Conservation (phyloP, 2,329 filamentous ascomycete species). For the Epichloe uncinata region DNA sequence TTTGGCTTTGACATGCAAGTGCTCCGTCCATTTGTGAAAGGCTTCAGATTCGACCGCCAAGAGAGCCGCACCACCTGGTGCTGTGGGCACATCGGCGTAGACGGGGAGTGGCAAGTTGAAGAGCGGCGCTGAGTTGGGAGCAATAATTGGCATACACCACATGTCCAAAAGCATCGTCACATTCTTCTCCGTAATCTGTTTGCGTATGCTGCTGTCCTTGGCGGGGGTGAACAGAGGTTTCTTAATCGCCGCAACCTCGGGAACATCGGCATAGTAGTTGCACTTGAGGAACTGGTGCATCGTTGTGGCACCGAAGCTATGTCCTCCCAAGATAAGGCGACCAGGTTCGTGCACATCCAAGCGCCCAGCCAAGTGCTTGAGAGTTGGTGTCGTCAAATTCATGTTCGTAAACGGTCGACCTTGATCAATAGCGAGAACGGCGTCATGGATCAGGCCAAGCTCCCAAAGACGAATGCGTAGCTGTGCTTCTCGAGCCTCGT, state of each 20-base stretch:
- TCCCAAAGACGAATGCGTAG: constrained; percentile 69
- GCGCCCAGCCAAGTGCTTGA: constrained; percentile 45
- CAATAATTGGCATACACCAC: constrained; percentile 63
- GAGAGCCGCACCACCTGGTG: constrained; percentile 43
- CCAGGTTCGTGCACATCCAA: constrained; percentile 60
- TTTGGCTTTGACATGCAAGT: constrained; percentile 55
- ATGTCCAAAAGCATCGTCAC: constrained; percentile 62
- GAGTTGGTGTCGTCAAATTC: constrained; percentile 33
- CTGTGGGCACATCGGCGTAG: constrained; percentile 39
- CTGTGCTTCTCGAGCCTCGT: constrained; percentile 55
- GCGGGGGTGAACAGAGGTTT: constrained; percentile 49
- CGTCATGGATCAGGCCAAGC: constrained; percentile 55
- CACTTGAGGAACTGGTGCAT: constrained; percentile 67
- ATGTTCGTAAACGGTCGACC: constrained; percentile 38
- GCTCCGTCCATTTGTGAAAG: constrained; percentile 66
- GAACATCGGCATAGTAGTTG: constrained; percentile 49
- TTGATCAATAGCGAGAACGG: constrained; percentile 51
- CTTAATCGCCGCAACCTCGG: constrained; percentile 32
- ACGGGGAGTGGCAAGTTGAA: constrained; percentile 61
- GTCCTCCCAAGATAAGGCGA: constrained; percentile 60
- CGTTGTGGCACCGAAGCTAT: constrained; percentile 70
- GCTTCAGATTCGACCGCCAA: constrained; percentile 62
- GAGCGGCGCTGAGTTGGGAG: constrained; percentile 47
- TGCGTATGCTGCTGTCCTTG: constrained; percentile 38
- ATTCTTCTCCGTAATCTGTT: constrained; percentile 55